Percentiles rank a stretch among this genome's conserved stretches.
Conservation (phyloP, 2,329 filamentous ascomycete species). For the Penicillium sp. region DNA sequence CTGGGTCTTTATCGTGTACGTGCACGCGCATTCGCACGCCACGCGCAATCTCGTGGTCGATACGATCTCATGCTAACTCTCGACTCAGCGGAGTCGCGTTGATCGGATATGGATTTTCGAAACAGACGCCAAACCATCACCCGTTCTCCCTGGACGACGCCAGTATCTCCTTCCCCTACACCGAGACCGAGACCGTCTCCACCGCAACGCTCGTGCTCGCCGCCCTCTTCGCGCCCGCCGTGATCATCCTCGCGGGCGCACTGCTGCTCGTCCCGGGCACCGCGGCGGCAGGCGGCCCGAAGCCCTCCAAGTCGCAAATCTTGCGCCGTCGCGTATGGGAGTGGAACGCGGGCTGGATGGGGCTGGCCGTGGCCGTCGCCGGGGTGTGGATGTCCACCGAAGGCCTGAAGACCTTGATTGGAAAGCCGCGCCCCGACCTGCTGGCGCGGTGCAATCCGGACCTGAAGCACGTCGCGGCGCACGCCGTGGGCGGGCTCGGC, state of each 20-base stretch:
- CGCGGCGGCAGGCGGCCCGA: constrained; percentile 50
- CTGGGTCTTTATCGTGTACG: constrained; percentile 64
- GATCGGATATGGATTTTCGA: constrained; percentile 59
- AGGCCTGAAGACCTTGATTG: constrained; percentile 73
- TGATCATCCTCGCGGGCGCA: constrained; percentile 66
- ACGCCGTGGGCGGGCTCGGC: constrained; percentile 62
- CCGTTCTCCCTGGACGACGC: constrained; percentile 72
- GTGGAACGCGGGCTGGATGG: constrained; percentile 80
- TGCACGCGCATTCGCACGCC: background rate
- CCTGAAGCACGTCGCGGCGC: constrained; percentile 57
- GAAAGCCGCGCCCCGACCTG: constrained; percentile 63
- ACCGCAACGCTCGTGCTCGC: constrained; percentile 64
- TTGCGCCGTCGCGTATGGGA: constrained; percentile 89
- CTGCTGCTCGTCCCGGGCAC: constrained; percentile 69
- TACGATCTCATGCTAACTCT: background rate
- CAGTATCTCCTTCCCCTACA: constrained; percentile 74
- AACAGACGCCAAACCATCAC: constrained; percentile 62
- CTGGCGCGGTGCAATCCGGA: constrained; percentile 74
- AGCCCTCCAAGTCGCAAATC: constrained; percentile 59
- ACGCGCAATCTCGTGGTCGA: too few relatives aligned
- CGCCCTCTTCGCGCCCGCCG: constrained; percentile 61
- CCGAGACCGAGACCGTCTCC: constrained; percentile 68
- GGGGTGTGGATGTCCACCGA: constrained; percentile 77
- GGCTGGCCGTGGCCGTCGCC: constrained; percentile 69
- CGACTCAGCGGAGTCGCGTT: constrained; percentile 52